A percentile compares a stretch with the other conserved stretches of the same genome.
phyloP scores from a whole-genome alignment of 2,329 filamentous ascomycete genomes.

The Massarina eburnea region DNA sequence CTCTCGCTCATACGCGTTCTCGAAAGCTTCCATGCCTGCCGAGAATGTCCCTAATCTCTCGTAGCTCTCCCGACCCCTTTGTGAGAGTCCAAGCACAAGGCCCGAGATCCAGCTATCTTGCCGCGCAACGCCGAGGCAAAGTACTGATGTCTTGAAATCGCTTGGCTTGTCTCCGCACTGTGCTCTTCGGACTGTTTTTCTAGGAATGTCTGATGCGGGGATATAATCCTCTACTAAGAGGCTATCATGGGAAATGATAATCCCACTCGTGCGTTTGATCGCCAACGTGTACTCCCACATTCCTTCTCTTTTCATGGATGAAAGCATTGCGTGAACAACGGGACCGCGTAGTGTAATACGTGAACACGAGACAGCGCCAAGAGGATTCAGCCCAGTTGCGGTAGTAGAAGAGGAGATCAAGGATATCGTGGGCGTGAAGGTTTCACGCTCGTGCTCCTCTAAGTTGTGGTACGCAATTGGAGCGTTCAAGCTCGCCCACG shows the following conservation, averaged over 20 bases:
- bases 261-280: conserved; percentile 29
- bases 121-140: conserved; percentile 29
- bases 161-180: conserved; percentile 9
- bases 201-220: conserved; percentile 1
- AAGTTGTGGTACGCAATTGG: conserved; percentile 24
- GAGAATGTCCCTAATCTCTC: conserved; percentile 36
- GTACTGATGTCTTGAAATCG: conserved; percentile 23
- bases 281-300: conserved; percentile 26
- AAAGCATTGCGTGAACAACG: conserved; percentile 18
- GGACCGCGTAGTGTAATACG: conserved; percentile 27
- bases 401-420: conserved; percentile 17
- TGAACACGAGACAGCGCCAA: conserved; percentile 28
- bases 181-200: conserved; percentile 27
- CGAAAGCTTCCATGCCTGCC: conserved; percentile 24
- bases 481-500: conserved; percentile 35
- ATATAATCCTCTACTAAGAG: conserved; percentile 20
- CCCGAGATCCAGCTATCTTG: conserved; percentile 29
- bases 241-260: conserved; percentile 31
- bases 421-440: conserved; percentile 16
- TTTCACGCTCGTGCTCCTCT: conserved; percentile 23
- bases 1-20: conserved; percentile 21
- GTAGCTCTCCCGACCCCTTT: conserved; percentile 10
- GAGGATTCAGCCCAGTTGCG: conserved; percentile 26
- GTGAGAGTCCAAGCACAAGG: conserved; percentile 28
- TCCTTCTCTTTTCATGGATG: conserved; percentile 12